These are phyloP conservation scores for Elsinoe arachidis DNA, from an alignment of 2,329 filamentous ascomycete genomes.

Conservation along the genomic window DNA sequence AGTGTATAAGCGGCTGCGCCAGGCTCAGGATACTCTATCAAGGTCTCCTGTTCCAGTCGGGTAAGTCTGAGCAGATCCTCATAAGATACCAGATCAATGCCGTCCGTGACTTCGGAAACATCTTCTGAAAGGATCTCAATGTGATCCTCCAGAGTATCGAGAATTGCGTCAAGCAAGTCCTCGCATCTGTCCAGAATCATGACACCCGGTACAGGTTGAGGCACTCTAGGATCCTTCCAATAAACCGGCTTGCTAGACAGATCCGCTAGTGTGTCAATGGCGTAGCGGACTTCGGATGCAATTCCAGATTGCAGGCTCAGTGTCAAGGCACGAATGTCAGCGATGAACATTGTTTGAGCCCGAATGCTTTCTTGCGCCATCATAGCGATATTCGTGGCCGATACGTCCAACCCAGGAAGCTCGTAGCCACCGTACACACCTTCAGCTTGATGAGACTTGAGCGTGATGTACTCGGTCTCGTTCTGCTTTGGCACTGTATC, in stretches of 20 bases:
- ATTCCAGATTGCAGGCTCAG: conserved; percentile 86
- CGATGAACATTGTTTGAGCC: conserved; percentile 69
- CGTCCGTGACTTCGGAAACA: conserved; percentile 76
- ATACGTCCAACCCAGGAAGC: conserved; percentile 52
- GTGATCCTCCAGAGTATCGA: conserved; percentile 88
- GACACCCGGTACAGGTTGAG: conserved; percentile 45
- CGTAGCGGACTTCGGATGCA: conserved; percentile 78
- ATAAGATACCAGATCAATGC: conserved; percentile 72
- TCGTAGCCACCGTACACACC: conserved; percentile 58
- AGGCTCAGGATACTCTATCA: conserved; percentile 65
- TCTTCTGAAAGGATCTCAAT: conserved; percentile 76
- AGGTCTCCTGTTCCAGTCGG: conserved; percentile 59
- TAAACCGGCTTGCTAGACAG: conserved; percentile 44
- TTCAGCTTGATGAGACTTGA: conserved; percentile 19
- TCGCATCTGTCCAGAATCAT: conserved; percentile 69
- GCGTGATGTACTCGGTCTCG: conserved; percentile 13
- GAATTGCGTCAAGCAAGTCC: conserved; percentile 75
- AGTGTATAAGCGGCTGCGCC: conserved; percentile 72
- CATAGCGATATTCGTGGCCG: conserved; percentile 58
- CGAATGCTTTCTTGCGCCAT: conserved; percentile 67
- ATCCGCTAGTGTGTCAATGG: conserved; percentile 71
- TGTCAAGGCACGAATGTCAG: conserved; percentile 83
- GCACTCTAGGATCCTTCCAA: conserved; percentile 7
- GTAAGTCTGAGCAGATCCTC: conserved; percentile 81
- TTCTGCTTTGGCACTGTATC: conserved; percentile 10